Evolutionary conservation across 2,329 filamentous ascomycete genomes (phyloP), one percentile per base, ranked within the genome.

Genomic region (Phyllosticta paracitricarpa): DNA sequence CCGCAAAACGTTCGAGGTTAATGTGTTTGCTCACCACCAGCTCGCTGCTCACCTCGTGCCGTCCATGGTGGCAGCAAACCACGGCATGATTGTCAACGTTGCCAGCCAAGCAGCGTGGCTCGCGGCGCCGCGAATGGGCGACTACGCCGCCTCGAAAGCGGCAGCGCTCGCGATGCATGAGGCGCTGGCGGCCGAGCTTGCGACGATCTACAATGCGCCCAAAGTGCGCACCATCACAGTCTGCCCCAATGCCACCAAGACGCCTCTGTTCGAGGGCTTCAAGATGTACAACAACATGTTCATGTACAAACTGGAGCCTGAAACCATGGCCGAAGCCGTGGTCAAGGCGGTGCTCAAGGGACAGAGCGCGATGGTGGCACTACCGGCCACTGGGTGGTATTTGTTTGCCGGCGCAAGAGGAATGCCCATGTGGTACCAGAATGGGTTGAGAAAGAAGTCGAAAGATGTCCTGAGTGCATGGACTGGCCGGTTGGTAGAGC

Each of bases 61-160:
- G 0, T 70, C 75, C 65, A 87, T 91, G 80, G 73, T 87, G 58
- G 69, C 73, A 7, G 69, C 69, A 12, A 84, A 89, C 74, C 87
- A 91, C 74, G 88, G 88, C 63, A 88, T 88, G 79, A 72, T 91
- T 51, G 85, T 90, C 24, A 90, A 85, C 0, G 80, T 91, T 24
- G 84, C 88, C 14, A 85, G 82, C 1, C 78, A 84, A 56, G 86
- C 87, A 0, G 81, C 82, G 12, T 89, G 83, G 73, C 66, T 84
- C 7, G 77, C 81, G 1, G 80, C 83, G 0, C 83, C 87, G 2
- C 80, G 80, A 66, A 82, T 89, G 78, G 81, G 86, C 48, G 86
- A 89, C 73, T 91, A 56, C 59, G 68, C 79, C 1, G 79, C 83
- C 7, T 82, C 80, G 65, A 91, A 91, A 74, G 82, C 86, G 1